These are phyloP conservation scores for Ocimum tenuiflorum DNA, from an alignment of 257 asterid genomes.

Conservation along the genomic window DNA sequence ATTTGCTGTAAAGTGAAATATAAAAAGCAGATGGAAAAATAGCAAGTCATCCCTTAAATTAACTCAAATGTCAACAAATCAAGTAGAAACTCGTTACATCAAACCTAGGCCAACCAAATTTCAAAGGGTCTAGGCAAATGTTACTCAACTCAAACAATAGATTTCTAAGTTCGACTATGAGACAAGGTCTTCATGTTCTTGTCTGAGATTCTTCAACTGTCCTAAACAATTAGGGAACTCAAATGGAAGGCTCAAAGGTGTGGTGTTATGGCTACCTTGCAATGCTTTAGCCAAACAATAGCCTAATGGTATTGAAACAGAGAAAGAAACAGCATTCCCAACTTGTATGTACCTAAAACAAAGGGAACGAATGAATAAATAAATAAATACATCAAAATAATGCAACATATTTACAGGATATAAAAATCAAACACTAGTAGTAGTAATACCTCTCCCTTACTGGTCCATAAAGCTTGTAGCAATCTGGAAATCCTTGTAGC, in stretches of 20 bases:
- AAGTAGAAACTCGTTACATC: neutral
- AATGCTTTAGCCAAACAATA: slow-evolving; percentile 33
- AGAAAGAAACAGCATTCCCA: slow-evolving; percentile 37
- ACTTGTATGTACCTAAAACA: slow-evolving; percentile 32
- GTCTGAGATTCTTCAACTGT: neutral
- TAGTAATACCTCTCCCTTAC: slow-evolving; percentile 32
- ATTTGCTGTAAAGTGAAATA: neutral
- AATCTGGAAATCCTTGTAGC: slow-evolving; percentile 42
- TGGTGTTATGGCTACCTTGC: neutral
- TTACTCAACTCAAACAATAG: neutral
- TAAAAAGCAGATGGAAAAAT: too few species aligned
- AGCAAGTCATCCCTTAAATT: neutral
- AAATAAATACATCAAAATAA: neutral
- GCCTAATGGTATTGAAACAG: slow-evolving; percentile 37
- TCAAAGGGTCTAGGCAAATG: neutral
- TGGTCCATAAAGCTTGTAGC: slow-evolving; percentile 33
- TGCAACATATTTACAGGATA: neutral
- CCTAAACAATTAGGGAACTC: slow-evolving; percentile 22
- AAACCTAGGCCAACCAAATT: neutral
- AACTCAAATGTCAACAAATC: neutral
- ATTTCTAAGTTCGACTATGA: neutral
- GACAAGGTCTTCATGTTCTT: neutral
- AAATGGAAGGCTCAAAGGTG: slow-evolving; percentile 21
- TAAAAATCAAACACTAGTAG: too few species aligned
- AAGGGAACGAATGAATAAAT: too few species aligned